phyloP scores from a whole-genome alignment of 495 filamentous ascomycete genomes.

The Hypoxylon trugodes region DNA sequence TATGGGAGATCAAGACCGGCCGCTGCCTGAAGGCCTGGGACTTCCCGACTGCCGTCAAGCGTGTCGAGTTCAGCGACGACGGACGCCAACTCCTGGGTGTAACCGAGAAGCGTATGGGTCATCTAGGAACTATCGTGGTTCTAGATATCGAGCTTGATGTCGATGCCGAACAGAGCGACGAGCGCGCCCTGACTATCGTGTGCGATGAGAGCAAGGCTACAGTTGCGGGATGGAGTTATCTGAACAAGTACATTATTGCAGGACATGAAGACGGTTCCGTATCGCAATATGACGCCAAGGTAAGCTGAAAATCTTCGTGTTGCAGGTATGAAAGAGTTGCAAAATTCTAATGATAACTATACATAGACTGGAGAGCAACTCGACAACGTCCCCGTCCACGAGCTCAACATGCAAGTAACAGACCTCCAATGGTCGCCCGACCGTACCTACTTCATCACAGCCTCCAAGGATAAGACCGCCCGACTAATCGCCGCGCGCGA shows the following conservation, averaged over 20 bases:
- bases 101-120: constrained; percentile 97
- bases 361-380: constrained; percentile 79
- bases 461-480: constrained; percentile 96
- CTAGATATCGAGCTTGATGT: constrained; percentile 83
- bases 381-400: constrained; percentile 81
- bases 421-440: constrained; percentile 95
- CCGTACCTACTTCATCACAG: constrained; percentile 96
- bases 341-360: constrained; percentile 14
- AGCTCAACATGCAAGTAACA: constrained; percentile 82
- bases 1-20: constrained; percentile 96
- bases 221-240: constrained; percentile 93
- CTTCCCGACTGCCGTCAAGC: constrained; percentile 93
- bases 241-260: constrained; percentile 93
- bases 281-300: constrained; percentile 95
- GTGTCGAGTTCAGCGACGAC: constrained; percentile 95
- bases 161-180: constrained; percentile 81
- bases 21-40: constrained; percentile 96
- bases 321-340: background rate
- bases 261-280: constrained; percentile 96
- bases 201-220: constrained; percentile 95
- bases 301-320: constrained; percentile 43
- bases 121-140: constrained; percentile 90
- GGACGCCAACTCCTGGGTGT: constrained; percentile 87
- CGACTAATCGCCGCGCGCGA: constrained; percentile 82
- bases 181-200: constrained; percentile 82